Base-by-base conservation (phyloP, 805 yeast genomes). In the Hanseniaspora singularis region DNA sequence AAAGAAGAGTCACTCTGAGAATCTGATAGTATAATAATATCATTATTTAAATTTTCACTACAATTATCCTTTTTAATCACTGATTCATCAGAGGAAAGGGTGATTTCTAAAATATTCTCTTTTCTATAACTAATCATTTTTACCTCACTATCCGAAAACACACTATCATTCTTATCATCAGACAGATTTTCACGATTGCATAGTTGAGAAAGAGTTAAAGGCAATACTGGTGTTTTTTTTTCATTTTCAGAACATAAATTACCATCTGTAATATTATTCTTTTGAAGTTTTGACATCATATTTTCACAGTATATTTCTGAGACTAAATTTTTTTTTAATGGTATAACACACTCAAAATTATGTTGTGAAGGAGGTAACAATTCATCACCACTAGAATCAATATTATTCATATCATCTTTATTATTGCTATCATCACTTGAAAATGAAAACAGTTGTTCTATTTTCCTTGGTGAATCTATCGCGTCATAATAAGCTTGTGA, bases 401-500 rank as follows among this genome's bases (percentile, higher is more conserved):
- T 6, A 15, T 19, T 18, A 16, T 11, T 2, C 7, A 8, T n/a
- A 19, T 30, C 18, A 12, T 26, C 23, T 7, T n/a, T 19, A 24
- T 18, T 19, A 2, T n/a, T 9, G 5, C n/a, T 34, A 11, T 34
- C 26, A 11, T 27, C 46, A 15, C 26, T n/a, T 12, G 16, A 19
- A 18, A 27, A 3, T 10, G 5, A 32, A 42, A 15, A 22, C 9
- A 19, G 10, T 3, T 42, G 40, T 5, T 28, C 40, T 11, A 42
- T 36, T 22, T 42, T 42, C 14, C 46, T 42, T n/a, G 46, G 46
- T 11, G 46, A 42, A 32, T 42, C 46, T 34, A 42, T 14, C 3
- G 46, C 46, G 30, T 42, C 46, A 14, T 42, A 42, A 14, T 42
- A 42, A 7, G 19, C 16, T 16, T 42, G 46, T 2, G 46, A 42